phyloP scores from a whole-genome alignment of 179 eudicot genomes.

The Camellia oleifera region DNA sequence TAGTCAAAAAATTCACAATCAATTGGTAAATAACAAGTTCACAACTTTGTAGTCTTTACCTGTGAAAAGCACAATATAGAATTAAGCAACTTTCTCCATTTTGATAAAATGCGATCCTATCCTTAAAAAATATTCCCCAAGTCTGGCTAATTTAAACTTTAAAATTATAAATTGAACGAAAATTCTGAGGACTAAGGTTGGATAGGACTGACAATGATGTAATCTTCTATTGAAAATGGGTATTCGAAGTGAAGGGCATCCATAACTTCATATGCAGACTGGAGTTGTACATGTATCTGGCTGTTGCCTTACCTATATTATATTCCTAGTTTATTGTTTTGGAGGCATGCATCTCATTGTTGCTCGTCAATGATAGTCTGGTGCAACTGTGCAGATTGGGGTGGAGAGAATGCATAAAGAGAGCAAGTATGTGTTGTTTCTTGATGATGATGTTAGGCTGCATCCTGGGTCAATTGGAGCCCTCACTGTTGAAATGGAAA shows the following conservation, averaged over 20 bases:
- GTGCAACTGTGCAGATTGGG: slow-evolving; percentile 60
- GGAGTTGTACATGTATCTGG: neutral
- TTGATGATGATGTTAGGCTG: slow-evolving; percentile 94
- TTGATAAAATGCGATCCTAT: neutral
- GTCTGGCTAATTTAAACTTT: neutral
- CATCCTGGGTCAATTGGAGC: slow-evolving; percentile 99
- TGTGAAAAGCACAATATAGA: neutral
- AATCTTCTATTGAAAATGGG: neutral
- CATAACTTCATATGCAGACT: neutral
- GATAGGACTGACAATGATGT: neutral
- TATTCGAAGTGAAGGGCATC: neutral
- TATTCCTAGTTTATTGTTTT: neutral
- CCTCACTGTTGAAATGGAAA: slow-evolving; percentile 91
- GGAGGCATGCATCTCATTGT: slow-evolving; percentile 2
- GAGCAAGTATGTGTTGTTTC: slow-evolving; percentile 89
- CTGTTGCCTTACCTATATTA: neutral
- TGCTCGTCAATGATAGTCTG: slow-evolving; percentile 4
- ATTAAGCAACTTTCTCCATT: neutral
- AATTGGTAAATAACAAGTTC: slow-evolving; percentile 53
- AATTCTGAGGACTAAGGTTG: slow-evolving; percentile 13
- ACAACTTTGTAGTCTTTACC: neutral
- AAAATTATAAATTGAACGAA: neutral
- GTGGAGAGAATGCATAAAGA: slow-evolving; percentile 94
- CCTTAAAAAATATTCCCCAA: neutral
- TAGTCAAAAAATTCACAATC: slow-evolving; percentile 98